Evolutionary conservation across 1,139 yeast genomes (phyloP), one percentile per base, ranked within the genome.

Genomic region (Kazachstania sp.): DNA sequence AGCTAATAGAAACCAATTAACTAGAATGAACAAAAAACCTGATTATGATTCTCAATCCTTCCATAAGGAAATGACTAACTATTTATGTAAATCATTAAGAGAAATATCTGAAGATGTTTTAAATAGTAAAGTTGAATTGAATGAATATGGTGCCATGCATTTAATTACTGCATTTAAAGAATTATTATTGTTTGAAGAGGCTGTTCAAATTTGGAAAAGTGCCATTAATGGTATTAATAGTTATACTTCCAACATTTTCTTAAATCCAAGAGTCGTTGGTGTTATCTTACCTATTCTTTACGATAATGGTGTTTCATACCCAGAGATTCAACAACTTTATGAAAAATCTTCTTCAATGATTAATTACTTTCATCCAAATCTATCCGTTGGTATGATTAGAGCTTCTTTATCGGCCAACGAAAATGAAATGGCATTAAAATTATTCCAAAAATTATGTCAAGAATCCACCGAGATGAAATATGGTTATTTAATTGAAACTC

Each of bases 251-350:
- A 58, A 58, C 39, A 55, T 68, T 32, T 70, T 70, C 52, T 59
- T 61, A 64, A 71, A 71, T 57, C 85, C 80, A 52, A 71, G 71
- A 51, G 84, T 84, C 16, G 78, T 85, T 54, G 86, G 94, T 30
- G 78, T 82, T 9, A 76, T 85, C 35, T 72, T 86, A 59, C 88
- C 88, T 31, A 73, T 83, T 39, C 75, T 87, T 53, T 81, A 74
- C 54, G 79, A 78, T 50, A 71, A 76, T 45, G 80, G 83, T 43
- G 75, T 83, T 47, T 68, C 77, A 23, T 83, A 84, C 58, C 80
- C 78, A 42, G 87, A 83, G 54, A 70, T 79, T 45, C 73, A 74
- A 59, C 54, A 59, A 15, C 66, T 77, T 48, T 79, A 72, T 59
- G 62, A 68, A 36, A 70, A 69, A 36, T 69, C 77, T 15, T 71